phyloP scores from a whole-genome alignment of 2,329 filamentous ascomycete species.

The Ophiostoma pallidulum region DNA sequence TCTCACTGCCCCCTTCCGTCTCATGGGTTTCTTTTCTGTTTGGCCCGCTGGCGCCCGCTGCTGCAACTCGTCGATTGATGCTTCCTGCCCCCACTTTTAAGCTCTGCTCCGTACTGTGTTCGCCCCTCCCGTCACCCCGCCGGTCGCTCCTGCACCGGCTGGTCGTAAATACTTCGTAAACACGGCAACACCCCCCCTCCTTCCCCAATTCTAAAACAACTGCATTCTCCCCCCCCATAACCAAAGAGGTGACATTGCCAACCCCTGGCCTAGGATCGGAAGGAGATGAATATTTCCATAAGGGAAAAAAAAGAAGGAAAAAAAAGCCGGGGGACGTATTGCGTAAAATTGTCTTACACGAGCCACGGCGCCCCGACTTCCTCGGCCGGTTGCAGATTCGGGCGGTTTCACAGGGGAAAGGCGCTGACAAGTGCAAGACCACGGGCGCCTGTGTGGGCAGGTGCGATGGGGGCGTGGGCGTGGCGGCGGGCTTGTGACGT shows the following conservation, averaged over 20 bases:
- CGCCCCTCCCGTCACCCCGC: constrained; percentile 2
- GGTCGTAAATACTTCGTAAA: constrained; percentile 15
- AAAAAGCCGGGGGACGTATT: not conserved
- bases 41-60: too few species aligned
- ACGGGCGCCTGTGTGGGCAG: not conserved
- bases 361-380: not conserved
- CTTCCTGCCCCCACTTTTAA: too few species aligned
- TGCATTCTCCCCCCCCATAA: not conserved
- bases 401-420: constrained; percentile 1
- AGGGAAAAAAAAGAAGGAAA: not conserved
- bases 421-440: not conserved
- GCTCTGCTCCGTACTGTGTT: too few species aligned
- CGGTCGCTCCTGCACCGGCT: constrained; percentile 2
- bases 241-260: not conserved
- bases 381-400: constrained; percentile 10
- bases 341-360: too few species aligned
- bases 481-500: constrained; percentile 10
- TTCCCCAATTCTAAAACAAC: not conserved
- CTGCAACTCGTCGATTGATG: not conserved
- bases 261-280: too few species aligned
- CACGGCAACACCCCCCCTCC: constrained; percentile 6
- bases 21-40: too few species aligned
- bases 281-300: too few species aligned
- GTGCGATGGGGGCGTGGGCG: not conserved
- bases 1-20: too few species aligned